Base-by-base conservation (phyloP, 2,329 filamentous ascomycete species). In the Hypomyces perniciosus region DNA sequence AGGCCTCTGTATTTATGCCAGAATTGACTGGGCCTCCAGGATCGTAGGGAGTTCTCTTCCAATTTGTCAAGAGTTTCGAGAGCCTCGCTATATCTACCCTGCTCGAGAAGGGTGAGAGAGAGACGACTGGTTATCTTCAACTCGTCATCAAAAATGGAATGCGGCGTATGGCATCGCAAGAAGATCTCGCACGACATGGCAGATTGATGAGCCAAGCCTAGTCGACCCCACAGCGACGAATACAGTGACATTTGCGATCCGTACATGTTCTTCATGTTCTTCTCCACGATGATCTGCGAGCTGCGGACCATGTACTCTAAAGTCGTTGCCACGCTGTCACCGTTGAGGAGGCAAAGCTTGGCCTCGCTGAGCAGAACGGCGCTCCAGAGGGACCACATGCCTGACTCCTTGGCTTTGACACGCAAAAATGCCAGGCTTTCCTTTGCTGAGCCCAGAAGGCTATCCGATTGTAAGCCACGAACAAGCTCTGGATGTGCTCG, bases 331-430 rank as follows among this genome's bases (percentile, higher is more conserved):
- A 79, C 65, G 62, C 85, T 78, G 69, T 82, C 80, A 8, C 90
- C 90, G 61, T 84, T 85, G 48, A 82, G 78, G 51, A 96, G 76
- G 20, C 81, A 81, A 39, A 95, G 72, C 64, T 91, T 95, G 3
- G 90, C 89, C 67, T 97, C 91, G 59, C 86, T 90, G 48, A 96
- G 75, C 10, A 96, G 72, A 1, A 90, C 88, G 2, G 89, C 90
- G 62, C 87, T 90, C 71, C 92, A 83, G 3, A 96, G 72, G 47
- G 84, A 83, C 81, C 88, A 93, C 81, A 93, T 91, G 50, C 88
- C 88, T 1, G 83, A 81, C 62, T 96, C 91, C 62, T 85, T 90
- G 2, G 92, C 88, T 65, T 93, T 93, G 12, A 84, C 80, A 56
- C 92, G 90, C 37, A 97, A 77, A 60, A 93, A 96, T 0, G 83